Conservation (phyloP, 768 basidiomycete genomes). For the Agaricus subrufescens region DNA sequence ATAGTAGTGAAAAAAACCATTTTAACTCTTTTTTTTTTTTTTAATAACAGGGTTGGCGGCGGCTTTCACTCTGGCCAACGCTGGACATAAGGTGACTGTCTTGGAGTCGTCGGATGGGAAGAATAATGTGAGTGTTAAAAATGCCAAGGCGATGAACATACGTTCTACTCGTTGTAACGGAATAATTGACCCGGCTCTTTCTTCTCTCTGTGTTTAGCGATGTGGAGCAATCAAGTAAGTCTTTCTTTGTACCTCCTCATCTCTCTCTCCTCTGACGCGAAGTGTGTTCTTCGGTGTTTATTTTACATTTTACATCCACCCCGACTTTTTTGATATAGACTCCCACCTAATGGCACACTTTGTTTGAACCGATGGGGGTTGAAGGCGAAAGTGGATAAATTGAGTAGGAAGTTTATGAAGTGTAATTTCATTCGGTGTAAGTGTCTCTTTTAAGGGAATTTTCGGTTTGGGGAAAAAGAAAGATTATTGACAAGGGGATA, state of each 20-base stretch:
- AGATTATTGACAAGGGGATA: not conserved
- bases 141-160: slow-evolving; percentile 7
- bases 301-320: too few relatives aligned
- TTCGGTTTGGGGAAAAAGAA: too few relatives aligned
- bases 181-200: too few relatives aligned
- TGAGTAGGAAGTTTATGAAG: slow-evolving; percentile 1
- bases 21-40: not conserved
- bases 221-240: slow-evolving; percentile 3
- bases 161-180: too few relatives aligned
- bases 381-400: slow-evolving; percentile 2
- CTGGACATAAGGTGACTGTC: slow-evolving; percentile 58
- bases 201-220: not conserved
- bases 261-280: too few relatives aligned
- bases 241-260: too few relatives aligned
- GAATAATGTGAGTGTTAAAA: slow-evolving; percentile 24
- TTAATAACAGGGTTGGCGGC: slow-evolving; percentile 39
- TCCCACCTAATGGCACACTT: slow-evolving; percentile 4
- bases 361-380: slow-evolving; percentile 4
- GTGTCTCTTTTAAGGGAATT: not conserved
- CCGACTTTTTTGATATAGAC: not conserved
- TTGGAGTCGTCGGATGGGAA: slow-evolving; percentile 44
- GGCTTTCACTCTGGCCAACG: slow-evolving; percentile 49
- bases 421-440: not conserved
- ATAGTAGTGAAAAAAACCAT: too few relatives aligned
- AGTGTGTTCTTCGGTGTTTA: too few relatives aligned